These are phyloP conservation scores for Gliomastix tumulicola DNA, from an alignment of 2,329 filamentous ascomycete species.

Conservation along the genomic window DNA sequence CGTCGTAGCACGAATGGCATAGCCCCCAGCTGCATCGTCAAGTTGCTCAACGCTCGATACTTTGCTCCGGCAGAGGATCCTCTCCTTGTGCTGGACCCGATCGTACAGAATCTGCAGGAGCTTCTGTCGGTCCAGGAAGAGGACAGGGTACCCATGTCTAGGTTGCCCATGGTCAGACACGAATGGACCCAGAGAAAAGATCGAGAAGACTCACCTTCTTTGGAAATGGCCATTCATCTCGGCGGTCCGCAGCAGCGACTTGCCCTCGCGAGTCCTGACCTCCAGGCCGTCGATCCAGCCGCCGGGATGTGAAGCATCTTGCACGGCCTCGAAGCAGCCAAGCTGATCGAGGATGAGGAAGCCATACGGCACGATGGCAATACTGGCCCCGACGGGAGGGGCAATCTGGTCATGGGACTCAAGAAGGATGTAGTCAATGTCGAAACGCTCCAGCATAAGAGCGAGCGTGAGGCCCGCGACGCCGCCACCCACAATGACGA, in stretches of 20 bases:
- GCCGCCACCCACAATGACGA: slow-evolving; percentile 36
- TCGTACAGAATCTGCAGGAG: slow-evolving; percentile 23
- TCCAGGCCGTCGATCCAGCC: neutral
- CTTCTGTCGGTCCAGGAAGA: slow-evolving; percentile 25
- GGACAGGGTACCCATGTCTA: slow-evolving; percentile 17
- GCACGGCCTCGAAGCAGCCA: slow-evolving; percentile 2
- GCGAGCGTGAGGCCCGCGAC: slow-evolving; percentile 28
- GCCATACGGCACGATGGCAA: slow-evolving; percentile 35
- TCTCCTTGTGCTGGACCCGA: slow-evolving; percentile 19
- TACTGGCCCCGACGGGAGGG: slow-evolving; percentile 34
- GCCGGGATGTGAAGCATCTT: neutral
- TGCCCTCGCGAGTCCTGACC: neutral
- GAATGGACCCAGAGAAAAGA: neutral
- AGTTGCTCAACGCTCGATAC: slow-evolving; percentile 5
- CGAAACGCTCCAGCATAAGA: slow-evolving; percentile 29
- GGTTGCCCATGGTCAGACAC: neutral
- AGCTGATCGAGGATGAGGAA: slow-evolving; percentile 41
- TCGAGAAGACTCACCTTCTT: neutral
- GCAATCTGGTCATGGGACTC: slow-evolving; percentile 32
- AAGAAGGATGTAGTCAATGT: slow-evolving; percentile 40
- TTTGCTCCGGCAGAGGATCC: slow-evolving; percentile 4
- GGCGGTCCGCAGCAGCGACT: neutral
- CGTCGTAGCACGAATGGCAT: neutral
- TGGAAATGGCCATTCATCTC: neutral
- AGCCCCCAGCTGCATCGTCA: slow-evolving; percentile 1